Evolutionary conservation across 768 basidiomycete species (phyloP).

Genomic region (Erythrobasidium yunnanense): DNA sequence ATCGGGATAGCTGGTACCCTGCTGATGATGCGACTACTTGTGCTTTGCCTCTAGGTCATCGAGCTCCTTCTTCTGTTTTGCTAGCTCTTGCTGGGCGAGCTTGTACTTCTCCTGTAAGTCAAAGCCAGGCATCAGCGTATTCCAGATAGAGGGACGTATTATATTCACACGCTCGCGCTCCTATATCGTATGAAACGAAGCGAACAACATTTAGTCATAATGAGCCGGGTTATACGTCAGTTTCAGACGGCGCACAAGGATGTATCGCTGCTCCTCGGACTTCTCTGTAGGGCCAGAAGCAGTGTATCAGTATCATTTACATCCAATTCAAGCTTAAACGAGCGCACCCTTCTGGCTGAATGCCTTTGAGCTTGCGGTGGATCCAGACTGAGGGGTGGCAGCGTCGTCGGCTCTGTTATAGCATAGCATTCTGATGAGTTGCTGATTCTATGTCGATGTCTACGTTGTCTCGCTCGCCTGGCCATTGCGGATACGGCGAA

Average conservation of each 20-base stretch:
- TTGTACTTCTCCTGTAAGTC: constrained; percentile 11
- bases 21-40: constrained; percentile 6
- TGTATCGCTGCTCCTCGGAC: constrained; percentile 18
- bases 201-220: background rate
- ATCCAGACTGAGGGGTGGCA: constrained; percentile 1
- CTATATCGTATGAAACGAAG: too few species aligned
- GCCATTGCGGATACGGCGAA: background rate
- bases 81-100: background rate
- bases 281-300: constrained; percentile 4
- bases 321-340: background rate
- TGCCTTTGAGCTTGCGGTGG: constrained; percentile 1
- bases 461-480: background rate
- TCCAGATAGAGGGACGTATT: background rate
- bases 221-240: too few species aligned
- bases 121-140: background rate
- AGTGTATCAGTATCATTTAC: background rate
- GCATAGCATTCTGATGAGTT: background rate
- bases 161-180: constrained; percentile 19
- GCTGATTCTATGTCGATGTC: background rate
- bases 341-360: constrained; percentile 20
- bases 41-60: constrained; percentile 20
- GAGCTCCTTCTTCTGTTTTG: constrained; percentile 16
- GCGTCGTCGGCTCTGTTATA: constrained; percentile 9
- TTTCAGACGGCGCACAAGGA: constrained; percentile 12
- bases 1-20: background rate